These are phyloP conservation scores for Paxillus involutus DNA, from an alignment of 768 basidiomycete genomes.

Conservation along the genomic window DNA sequence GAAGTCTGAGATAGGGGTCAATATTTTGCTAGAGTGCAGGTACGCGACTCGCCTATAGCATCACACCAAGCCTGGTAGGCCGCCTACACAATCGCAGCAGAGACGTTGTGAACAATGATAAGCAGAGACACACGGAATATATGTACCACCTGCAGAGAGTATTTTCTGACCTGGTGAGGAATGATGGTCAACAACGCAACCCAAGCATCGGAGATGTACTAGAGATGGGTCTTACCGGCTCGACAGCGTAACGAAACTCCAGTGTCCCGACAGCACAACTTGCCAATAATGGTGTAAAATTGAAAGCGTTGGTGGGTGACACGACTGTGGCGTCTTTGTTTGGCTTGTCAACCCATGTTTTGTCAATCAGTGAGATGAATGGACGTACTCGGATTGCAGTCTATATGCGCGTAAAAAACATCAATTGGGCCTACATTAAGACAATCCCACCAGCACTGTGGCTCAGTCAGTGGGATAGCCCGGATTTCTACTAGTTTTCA, in stretches of 20 bases:
- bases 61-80: constrained; percentile 80
- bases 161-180: constrained; percentile 47
- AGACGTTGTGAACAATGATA: background rate
- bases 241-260: constrained; percentile 78
- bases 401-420: no score
- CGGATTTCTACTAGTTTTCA: no score
- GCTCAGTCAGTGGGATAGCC: no score
- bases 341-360: constrained; percentile 3
- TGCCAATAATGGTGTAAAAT: constrained; percentile 48
- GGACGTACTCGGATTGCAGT: constrained; percentile 58
- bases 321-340: constrained; percentile 60
- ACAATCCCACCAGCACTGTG: no score
- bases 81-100: constrained; percentile 34
- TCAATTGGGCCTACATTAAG: no score
- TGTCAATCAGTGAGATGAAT: background rate
- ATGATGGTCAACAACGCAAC: background rate
- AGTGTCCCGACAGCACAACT: constrained; percentile 77
- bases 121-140: background rate
- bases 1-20: constrained; percentile 46
- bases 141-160: constrained; percentile 55
- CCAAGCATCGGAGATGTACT: background rate
- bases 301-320: constrained; percentile 53
- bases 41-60: constrained; percentile 48
- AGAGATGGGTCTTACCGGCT: constrained; percentile 55
- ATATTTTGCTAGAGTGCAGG: background rate